These are phyloP conservation scores for Oryza coarctata DNA, from an alignment of 176 grass and related monocot genomes.

Conservation along the genomic window DNA sequence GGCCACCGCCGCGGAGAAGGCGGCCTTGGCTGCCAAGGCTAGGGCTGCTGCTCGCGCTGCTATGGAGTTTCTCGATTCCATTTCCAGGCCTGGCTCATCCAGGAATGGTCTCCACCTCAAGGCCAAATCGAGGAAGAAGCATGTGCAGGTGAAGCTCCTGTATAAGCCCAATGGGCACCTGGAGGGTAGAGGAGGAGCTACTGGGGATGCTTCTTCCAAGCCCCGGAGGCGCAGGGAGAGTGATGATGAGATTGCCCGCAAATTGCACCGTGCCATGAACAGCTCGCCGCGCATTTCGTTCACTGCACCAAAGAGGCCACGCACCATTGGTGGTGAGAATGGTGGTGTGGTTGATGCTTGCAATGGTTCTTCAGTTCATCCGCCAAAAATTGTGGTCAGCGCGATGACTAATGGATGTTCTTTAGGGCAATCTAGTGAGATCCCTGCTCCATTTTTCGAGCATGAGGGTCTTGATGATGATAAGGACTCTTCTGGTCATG, in stretches of 20 bases:
- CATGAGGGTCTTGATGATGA: background rate
- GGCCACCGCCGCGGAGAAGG: constrained; percentile 61
- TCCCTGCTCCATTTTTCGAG: constrained; percentile 14
- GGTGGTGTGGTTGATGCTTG: constrained; percentile 10
- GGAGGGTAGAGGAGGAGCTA: constrained; percentile 3
- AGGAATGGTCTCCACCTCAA: constrained; percentile 57
- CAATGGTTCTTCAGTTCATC: constrained; percentile 32
- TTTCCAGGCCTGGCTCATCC: constrained; percentile 42
- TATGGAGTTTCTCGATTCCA: constrained; percentile 70
- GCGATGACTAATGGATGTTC: constrained; percentile 32
- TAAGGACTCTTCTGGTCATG: background rate
- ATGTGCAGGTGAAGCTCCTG: constrained; percentile 64
- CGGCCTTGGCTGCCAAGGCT: constrained; percentile 63
- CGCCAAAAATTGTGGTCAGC: background rate
- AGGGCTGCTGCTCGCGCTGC: constrained; percentile 75
- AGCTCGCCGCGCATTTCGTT: constrained; percentile 60
- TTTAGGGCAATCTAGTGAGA: constrained; percentile 37
- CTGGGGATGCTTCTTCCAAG: constrained; percentile 24
- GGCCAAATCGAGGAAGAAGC: constrained; percentile 64
- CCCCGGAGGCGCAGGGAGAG: constrained; percentile 33
- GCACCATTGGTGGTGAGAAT: background rate
- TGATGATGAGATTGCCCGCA: constrained; percentile 58
- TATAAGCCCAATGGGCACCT: constrained; percentile 57
- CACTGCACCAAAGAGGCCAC: constrained; percentile 49
- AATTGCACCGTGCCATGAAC: constrained; percentile 63